These are phyloP conservation scores for Sporodiniella umbellata DNA, from an alignment of 371 early-diverging fungal species.

Conservation along the genomic window DNA sequence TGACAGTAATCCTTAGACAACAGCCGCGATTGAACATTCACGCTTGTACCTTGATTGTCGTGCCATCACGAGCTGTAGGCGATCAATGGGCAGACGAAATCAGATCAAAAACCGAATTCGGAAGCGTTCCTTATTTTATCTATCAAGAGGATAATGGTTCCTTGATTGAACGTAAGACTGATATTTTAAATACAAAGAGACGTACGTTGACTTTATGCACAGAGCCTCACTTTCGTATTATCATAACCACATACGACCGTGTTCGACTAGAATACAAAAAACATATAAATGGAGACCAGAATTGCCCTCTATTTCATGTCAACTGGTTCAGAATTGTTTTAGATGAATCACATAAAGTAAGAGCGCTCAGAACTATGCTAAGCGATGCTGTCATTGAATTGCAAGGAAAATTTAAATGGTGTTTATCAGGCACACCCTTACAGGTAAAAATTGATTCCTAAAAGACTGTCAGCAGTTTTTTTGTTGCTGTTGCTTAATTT, in stretches of 20 bases:
- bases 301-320: slow-evolving; percentile 31
- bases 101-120: slow-evolving; percentile 49
- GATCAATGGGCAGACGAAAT: slow-evolving; percentile 72
- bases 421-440: slow-evolving; percentile 79
- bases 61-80: slow-evolving; percentile 39
- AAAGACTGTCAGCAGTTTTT: too few species aligned
- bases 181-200: background rate
- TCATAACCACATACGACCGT: slow-evolving; percentile 42
- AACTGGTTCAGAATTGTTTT: slow-evolving; percentile 51
- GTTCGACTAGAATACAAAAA: slow-evolving; percentile 30
- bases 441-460: too few species aligned
- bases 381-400: slow-evolving; percentile 25
- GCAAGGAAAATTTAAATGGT: slow-evolving; percentile 61
- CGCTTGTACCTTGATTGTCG: slow-evolving; percentile 34
- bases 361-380: slow-evolving; percentile 23
- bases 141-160: slow-evolving; percentile 27
- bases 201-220: background rate
- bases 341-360: slow-evolving; percentile 88
- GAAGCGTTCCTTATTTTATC: slow-evolving; percentile 39
- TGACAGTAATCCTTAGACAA: slow-evolving; percentile 32
- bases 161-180: slow-evolving; percentile 33
- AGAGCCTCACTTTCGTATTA: slow-evolving; percentile 38
- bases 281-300: background rate
- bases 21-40: slow-evolving; percentile 29
- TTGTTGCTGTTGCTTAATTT: too few species aligned